These are phyloP conservation scores for Aspergillus nidulans DNA, from an alignment of 495 filamentous ascomycete species.

Conservation along the genomic window DNA sequence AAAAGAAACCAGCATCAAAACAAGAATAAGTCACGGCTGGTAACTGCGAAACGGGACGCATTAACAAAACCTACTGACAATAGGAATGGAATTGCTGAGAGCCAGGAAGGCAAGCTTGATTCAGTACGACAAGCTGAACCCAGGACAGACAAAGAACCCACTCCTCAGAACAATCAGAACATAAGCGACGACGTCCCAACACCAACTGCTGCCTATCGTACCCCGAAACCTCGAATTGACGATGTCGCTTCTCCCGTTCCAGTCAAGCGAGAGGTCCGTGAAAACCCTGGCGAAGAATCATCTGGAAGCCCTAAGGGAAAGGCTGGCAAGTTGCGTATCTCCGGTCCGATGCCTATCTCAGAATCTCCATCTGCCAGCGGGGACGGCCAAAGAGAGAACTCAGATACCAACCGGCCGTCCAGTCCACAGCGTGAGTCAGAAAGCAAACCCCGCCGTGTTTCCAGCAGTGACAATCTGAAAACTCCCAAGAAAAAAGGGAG, in stretches of 20 bases:
- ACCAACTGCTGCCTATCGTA: slow-evolving; percentile 10
- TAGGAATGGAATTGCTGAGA: not conserved
- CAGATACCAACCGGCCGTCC: not conserved
- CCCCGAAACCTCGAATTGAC: not conserved
- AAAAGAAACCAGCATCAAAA: not conserved
- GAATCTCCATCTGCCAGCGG: not conserved
- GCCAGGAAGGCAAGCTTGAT: not conserved
- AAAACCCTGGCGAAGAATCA: not conserved
- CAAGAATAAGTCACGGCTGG: slow-evolving; percentile 4
- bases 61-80: not conserved
- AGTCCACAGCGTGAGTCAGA: slow-evolving; percentile 8
- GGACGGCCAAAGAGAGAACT: not conserved
- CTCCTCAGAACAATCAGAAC: not conserved
- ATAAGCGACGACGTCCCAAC: slow-evolving; percentile 4
- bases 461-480: slow-evolving; percentile 15
- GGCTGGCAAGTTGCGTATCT: not conserved
- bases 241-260: not conserved
- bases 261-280: not conserved
- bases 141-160: not conserved
- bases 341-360: not conserved
- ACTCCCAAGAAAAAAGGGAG: slow-evolving; percentile 13
- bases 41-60: not conserved
- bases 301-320: slow-evolving; percentile 8
- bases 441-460: slow-evolving; percentile 2
- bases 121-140: not conserved